Percentiles rank a stretch among this genome's conserved stretches.
Conservation (phyloP, 306 rosid species). For the Acacia melanoxylon region DNA sequence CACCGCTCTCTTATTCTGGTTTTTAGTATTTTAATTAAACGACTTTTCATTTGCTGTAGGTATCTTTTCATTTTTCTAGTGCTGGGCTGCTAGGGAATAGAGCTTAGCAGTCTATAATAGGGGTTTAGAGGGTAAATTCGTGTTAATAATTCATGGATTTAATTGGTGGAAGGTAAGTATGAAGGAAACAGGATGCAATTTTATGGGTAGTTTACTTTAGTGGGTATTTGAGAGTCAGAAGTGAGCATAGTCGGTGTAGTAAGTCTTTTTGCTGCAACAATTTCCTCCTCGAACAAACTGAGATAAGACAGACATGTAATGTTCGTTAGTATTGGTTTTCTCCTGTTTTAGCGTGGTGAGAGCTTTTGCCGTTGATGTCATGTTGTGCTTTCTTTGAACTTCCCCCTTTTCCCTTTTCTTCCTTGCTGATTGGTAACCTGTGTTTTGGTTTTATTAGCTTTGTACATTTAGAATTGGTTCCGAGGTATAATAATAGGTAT, state of each 20-base stretch:
- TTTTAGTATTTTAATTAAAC: not conserved
- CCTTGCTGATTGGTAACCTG: not conserved
- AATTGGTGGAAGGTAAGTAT: not conserved
- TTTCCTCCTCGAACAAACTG: not conserved
- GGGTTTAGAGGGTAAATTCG: not conserved
- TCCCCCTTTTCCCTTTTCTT: not conserved
- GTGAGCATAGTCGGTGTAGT: not conserved
- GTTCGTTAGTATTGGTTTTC: not conserved
- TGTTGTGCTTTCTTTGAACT: not conserved
- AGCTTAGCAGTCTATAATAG: not conserved
- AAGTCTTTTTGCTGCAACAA: not conserved
- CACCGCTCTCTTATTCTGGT: not conserved
- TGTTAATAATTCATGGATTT: not conserved
- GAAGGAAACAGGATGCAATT: not conserved
- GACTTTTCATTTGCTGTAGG: not conserved
- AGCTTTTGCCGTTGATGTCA: not conserved
- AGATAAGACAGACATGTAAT: not conserved
- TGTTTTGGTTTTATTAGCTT: not conserved
- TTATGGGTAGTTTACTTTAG: not conserved
- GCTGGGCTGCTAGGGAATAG: not conserved
- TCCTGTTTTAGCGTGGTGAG: not conserved
- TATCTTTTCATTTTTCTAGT: not conserved
- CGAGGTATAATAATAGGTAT: not conserved
- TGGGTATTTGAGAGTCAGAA: not conserved
- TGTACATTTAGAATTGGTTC: not conserved